phyloP scores from a whole-genome alignment of 495 filamentous ascomycete species.

The Chaetomium tenue region DNA sequence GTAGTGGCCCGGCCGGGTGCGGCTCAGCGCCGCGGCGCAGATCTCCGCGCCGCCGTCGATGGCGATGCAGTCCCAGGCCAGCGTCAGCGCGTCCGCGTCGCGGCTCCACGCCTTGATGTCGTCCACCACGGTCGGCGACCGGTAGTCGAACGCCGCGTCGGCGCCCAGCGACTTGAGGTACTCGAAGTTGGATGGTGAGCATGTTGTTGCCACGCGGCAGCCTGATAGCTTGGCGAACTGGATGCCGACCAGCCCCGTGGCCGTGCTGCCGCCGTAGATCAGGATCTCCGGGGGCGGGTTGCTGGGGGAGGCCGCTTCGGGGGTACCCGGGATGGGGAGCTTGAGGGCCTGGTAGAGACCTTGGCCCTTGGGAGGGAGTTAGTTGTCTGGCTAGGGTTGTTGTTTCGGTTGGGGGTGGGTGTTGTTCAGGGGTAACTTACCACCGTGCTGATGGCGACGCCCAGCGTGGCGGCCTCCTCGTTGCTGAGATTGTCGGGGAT shows the following conservation, averaged over 20 bases:
- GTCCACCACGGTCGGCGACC: constrained; percentile 34
- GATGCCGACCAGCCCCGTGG: constrained; percentile 49
- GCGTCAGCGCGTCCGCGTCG: constrained; percentile 23
- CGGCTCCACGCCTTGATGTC: constrained; percentile 37
- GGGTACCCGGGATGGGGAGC: constrained; percentile 41
- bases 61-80: constrained; percentile 42
- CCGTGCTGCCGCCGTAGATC: constrained; percentile 53
- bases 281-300: constrained; percentile 32
- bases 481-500: constrained; percentile 42
- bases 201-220: constrained; percentile 45
- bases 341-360: constrained; percentile 44
- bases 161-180: constrained; percentile 46
- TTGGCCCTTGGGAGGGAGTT: constrained; percentile 36
- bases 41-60: constrained; percentile 21
- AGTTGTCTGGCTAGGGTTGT: background rate
- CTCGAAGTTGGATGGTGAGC: constrained; percentile 44
- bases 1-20: constrained; percentile 25
- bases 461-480: constrained; percentile 49
- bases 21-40: constrained; percentile 33
- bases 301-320: constrained; percentile 30
- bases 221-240: constrained; percentile 50
- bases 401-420: background rate
- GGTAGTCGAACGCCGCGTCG: constrained; percentile 49
- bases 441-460: constrained; percentile 48
- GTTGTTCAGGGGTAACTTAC: constrained; percentile 27